These are phyloP conservation scores for Diospyros lotus DNA, from an alignment of 148 eudicot genomes.

Conservation along the genomic window DNA sequence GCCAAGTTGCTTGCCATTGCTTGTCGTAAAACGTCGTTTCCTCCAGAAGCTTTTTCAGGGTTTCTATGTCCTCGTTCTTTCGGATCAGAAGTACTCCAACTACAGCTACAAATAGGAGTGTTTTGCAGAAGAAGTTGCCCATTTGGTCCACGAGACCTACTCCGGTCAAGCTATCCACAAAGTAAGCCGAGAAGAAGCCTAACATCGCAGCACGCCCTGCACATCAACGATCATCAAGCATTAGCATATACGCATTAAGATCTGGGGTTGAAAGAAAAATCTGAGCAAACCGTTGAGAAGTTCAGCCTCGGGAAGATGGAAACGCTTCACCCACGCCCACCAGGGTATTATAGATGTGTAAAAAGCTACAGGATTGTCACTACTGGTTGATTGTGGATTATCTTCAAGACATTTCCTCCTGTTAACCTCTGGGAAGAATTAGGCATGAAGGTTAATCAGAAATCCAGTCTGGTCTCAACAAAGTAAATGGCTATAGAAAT, in stretches of 20 bases:
- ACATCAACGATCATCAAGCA: background rate
- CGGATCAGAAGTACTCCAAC: slow-evolving; percentile 76
- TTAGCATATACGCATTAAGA: background rate
- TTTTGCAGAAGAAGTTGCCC: slow-evolving; percentile 97
- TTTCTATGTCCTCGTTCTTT: slow-evolving; percentile 89
- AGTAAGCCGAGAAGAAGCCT: slow-evolving; percentile 97
- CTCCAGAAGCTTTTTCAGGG: slow-evolving; percentile 67
- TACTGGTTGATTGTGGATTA: slow-evolving; percentile 82
- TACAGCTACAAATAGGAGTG: slow-evolving; percentile 77
- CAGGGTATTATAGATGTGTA: slow-evolving; percentile 97
- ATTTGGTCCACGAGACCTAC: slow-evolving; percentile 94
- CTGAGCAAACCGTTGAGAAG: slow-evolving; percentile 69
- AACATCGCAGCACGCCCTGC: slow-evolving; percentile 98
- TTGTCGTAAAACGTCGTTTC: slow-evolving; percentile 94
- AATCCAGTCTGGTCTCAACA: background rate
- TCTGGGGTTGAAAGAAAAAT: background rate
- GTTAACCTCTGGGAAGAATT: slow-evolving; percentile 60
- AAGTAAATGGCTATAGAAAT: no score
- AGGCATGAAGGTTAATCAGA: slow-evolving; percentile 6
- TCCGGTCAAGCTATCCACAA: slow-evolving; percentile 97
- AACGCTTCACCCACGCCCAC: slow-evolving; percentile 99
- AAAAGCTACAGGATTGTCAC: slow-evolving; percentile 64
- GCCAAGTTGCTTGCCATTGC: slow-evolving; percentile 99
- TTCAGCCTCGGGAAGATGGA: slow-evolving; percentile 99
- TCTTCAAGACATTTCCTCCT: slow-evolving; percentile 96